phyloP scores from a whole-genome alignment of 495 filamentous ascomycete species.

The Podospora pseudopauciseta region DNA sequence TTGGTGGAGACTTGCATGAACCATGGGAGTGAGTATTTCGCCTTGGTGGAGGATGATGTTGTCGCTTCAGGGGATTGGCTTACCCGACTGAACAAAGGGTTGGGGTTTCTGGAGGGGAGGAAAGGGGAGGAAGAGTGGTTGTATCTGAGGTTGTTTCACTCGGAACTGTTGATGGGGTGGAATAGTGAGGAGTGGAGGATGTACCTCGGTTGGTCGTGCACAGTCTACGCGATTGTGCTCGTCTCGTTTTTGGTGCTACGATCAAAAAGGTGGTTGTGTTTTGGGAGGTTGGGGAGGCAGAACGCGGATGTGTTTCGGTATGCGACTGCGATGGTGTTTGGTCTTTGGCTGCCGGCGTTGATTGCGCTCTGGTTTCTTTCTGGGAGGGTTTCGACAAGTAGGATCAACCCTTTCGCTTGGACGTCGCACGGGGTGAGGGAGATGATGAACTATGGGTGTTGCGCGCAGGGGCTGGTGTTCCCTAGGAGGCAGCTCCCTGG shows the following conservation, averaged over 20 bases:
- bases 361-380: neutral
- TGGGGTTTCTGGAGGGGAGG: neutral
- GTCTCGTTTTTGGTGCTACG: neutral
- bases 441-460: constrained; percentile 53
- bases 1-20: neutral
- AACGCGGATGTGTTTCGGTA: neutral
- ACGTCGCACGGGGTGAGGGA: constrained; percentile 37
- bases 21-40: neutral
- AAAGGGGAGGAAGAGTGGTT: constrained; percentile 39
- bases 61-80: neutral
- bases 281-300: neutral
- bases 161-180: constrained; percentile 54
- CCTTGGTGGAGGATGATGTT: neutral
- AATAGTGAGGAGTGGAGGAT: constrained; percentile 49
- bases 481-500: constrained; percentile 39
- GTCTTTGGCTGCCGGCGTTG: neutral
- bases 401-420: constrained; percentile 19
- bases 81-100: neutral
- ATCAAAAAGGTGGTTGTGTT: neutral
- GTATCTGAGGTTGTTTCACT: constrained; percentile 59
- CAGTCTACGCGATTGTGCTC: constrained; percentile 17
- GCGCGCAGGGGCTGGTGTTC: constrained; percentile 37
- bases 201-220: constrained; percentile 30
- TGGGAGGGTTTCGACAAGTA: constrained; percentile 25
- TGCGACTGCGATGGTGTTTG: neutral